Evolutionary conservation across 345 rosid genomes (phyloP).

Genomic region (Passiflora organensis): DNA sequence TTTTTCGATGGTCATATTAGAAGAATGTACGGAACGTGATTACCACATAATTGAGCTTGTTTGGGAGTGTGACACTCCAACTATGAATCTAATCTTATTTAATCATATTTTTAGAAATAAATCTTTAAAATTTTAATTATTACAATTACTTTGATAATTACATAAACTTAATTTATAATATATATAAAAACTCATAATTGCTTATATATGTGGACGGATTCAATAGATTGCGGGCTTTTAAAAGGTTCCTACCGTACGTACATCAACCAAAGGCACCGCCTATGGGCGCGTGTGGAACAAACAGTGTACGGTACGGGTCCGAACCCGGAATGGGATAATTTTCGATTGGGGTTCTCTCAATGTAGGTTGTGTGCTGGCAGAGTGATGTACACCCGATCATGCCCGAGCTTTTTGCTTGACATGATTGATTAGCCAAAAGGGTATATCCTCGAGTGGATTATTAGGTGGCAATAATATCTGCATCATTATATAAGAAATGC

Average conservation of each 20-base stretch:
- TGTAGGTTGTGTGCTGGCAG: slow-evolving; percentile 25
- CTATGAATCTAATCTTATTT: too few species aligned
- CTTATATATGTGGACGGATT: neutral
- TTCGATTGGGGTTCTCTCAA: slow-evolving; percentile 22
- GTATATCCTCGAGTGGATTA: slow-evolving; percentile 53
- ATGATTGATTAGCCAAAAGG: slow-evolving; percentile 46
- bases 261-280: too few species aligned
- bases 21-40: too few species aligned
- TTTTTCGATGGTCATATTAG: too few species aligned
- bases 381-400: slow-evolving; percentile 30
- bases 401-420: slow-evolving; percentile 51
- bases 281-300: slow-evolving; percentile 5
- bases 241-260: too few species aligned
- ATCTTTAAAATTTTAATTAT: too few species aligned
- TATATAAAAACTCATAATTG: too few species aligned
- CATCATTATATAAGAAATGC: slow-evolving; percentile 30
- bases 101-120: too few species aligned
- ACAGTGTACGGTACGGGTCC: neutral
- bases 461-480: slow-evolving; percentile 62
- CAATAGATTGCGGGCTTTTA: too few species aligned
- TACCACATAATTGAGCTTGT: too few species aligned
- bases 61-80: too few species aligned
- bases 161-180: neutral
- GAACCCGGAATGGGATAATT: neutral
- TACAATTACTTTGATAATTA: neutral